Base-by-base conservation (phyloP, 257 asterid genomes). In the Handroanthus guayacan region DNA sequence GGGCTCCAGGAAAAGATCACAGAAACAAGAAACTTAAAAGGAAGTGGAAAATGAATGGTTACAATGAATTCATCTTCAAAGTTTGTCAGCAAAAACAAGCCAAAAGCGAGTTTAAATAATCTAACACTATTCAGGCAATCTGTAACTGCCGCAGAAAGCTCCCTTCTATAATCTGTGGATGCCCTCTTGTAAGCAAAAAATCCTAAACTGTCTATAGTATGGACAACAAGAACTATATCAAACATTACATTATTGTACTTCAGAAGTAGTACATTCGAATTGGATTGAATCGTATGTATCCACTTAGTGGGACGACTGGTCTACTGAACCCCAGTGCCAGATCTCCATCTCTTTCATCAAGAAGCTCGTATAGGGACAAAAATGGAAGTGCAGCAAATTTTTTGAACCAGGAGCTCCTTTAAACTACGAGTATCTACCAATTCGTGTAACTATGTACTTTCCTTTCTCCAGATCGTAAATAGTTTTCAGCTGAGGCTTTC, bases 381-480 rank as follows among this genome's bases (percentile, higher is more conserved):
- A 63, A 56, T 44, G 67, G 69, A 72, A 58, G 51, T 51, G 81
- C 39, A 69, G 48, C 72, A 34, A 52, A 44, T 71, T 39, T 69
- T 45, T 43, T 75, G 25, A 37, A 54, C 64, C 63, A 37, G 66
- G 71, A 70, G 70, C 67, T 58, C 78, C 47, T 16, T 39, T 20
- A 71, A 74, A 57, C 85, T 86, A 95, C 41, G 94, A 92, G 79
- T 83, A 87, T 82, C 99, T 88, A 81, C 81, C 71, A 31, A 90
- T 79, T 55, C 88, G 91, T n/a, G 94, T 91, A 68, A 92, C 86
- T 83, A 93, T 91, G 71, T 95, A 91, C 89, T 93, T 93, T 44
- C 98, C 99, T 83, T 91, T 93, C 90, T 95, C 98, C 51, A 93
- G 88, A 84, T 93, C 97, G 66, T 95, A 95, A 61, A 95, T 90